phyloP scores from a whole-genome alignment of 73 alveolate genomes.

The Stentor roeselii region DNA sequence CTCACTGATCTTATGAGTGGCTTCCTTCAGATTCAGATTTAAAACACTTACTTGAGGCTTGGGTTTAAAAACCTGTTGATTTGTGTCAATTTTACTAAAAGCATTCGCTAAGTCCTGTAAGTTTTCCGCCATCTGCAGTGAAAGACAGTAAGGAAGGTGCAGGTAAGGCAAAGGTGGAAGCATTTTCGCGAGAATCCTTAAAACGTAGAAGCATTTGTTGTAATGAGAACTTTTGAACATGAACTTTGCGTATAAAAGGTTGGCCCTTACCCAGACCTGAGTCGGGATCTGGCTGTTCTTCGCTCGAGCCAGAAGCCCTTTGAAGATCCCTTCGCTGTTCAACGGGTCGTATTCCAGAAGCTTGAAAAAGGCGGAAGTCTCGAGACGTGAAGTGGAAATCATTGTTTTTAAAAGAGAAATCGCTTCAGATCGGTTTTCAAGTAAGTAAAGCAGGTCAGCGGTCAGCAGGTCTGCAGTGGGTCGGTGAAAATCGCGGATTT shows the following conservation, averaged over 20 bases:
- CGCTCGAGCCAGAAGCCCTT: not conserved
- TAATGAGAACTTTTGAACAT: not conserved
- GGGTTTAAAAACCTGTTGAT: not conserved
- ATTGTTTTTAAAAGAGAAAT: not conserved
- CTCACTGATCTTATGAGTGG: not conserved
- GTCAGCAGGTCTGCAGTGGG: not conserved
- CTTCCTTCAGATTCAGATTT: not conserved
- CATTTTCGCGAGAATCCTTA: not conserved
- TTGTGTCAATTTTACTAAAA: no score
- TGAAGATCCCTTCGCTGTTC: not conserved
- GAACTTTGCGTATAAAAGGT: not conserved
- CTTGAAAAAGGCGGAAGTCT: not conserved
- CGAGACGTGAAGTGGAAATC: not conserved
- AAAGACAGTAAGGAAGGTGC: not conserved
- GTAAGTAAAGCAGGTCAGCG: not conserved
- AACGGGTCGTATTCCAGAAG: not conserved
- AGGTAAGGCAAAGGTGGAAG: conserved; percentile 11
- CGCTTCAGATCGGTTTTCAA: not conserved
- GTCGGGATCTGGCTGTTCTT: not conserved
- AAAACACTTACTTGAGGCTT: not conserved
- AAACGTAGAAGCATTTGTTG: not conserved
- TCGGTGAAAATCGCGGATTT: not conserved
- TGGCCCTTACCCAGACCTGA: not conserved
- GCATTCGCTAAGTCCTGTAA: not conserved
- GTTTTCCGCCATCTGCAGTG: not conserved